Base-by-base conservation (phyloP, 176 grass and related monocot species). In the Triticum urartu region DNA sequence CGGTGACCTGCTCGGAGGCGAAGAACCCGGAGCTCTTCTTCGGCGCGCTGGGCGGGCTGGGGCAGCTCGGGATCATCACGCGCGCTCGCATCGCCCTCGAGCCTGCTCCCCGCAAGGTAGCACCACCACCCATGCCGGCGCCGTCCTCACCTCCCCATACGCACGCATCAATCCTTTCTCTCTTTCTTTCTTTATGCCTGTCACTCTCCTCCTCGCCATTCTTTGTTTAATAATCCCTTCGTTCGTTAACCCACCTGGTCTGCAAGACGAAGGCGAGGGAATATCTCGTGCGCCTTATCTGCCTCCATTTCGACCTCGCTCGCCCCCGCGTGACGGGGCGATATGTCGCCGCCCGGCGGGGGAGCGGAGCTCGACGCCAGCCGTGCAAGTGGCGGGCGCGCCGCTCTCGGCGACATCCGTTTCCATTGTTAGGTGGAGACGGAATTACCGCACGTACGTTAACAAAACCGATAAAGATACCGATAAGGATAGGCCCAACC, bases 41-140 rank as follows among this genome's bases (percentile, higher is more conserved):
- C 76, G 97, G 87, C 45, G 94, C 85, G 43, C 90, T 98, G 3
- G 97, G 97, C 74, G 97, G 97, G 5, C 86, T 98, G 13, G 97
- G 94, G 2, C 97, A 98, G 82, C 81, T 98, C 82, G 97, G 97
- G 61, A 92, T 95, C 86, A 98, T 98, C 82, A 95, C 97, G 18
- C 86, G 97, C 5, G 97, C 94, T 34, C 91, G 97, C 78, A 92
- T 98, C 86, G 97, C 97, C 87, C 92, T 95, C 50, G 97, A 98
- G 79, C 88, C 50, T 80, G 97, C 92, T 87, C 97, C 97, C 65
- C 79, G 85, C 13, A 91, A 90, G 94, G 97, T 97, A 90, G 79
- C 76, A 52, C 28, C 20, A 6, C 1, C 64, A 28, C 74, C 45
- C 26, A 8, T 8, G 15, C 32, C 67, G 6, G 14, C 30, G 20